Base-by-base conservation (phyloP, 73 alveolate species). In the Paramecium caudatum region DNA sequence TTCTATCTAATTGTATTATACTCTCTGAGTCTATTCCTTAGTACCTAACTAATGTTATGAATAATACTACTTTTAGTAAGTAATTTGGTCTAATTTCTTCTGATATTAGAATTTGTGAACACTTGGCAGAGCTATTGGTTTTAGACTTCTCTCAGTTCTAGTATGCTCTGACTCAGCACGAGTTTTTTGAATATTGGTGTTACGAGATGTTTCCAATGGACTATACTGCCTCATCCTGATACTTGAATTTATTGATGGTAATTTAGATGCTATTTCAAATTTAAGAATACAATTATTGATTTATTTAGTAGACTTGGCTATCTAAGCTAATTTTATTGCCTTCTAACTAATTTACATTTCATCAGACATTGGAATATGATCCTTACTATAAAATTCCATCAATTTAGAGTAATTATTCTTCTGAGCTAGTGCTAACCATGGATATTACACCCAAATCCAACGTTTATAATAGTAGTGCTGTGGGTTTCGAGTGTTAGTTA, bases 381-480 rank as follows among this genome's bases (percentile, higher is more conserved):
- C 32, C 4, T 45, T 74, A 23, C 32, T 36, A 39, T 74, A 74
- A 45, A 39, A 43, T 12, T 74, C 43, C 65, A 74, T 74, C 32
- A 74, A 41, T 39, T 74, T 45, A 7, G 88, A 74, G 43, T 27
- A 74, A 23, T 74, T 43, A 45, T 21, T 39, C 21, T 74, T 74
- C 19, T 19, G 5, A 45, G 88, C 43, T 15, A 74, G 55, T 12
- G 69, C 62, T 5, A 74, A 37, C 88, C 88, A 74, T 41, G 88
- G 88, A 74, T 41, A 74, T 74, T 74, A 12, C 13, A 45, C 47
- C 88, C 88, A 74, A 3, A 74, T 74, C 88, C 88, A 74, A 5
- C 88, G 36, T 23, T 74, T 74, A 9, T 74, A 74, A 74, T 74
- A 74, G 21, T 74, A 74, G n/a, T 74, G 17, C 19, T 74, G 43